phyloP scores from a whole-genome alignment of 768 basidiomycete genomes.

The Hypholoma fasciculare region DNA sequence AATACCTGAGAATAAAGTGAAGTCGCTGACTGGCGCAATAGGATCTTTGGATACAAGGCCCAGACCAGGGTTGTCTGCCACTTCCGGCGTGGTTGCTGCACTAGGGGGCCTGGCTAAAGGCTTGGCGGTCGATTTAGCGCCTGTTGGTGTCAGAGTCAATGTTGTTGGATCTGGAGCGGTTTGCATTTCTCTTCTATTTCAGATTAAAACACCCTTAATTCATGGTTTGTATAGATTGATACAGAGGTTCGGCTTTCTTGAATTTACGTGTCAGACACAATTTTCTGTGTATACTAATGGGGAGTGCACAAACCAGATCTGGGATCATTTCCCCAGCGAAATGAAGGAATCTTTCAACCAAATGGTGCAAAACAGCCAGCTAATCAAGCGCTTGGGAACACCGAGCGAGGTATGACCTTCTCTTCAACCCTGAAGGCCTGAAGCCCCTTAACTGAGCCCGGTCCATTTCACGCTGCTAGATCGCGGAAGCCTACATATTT shows the following conservation, averaged over 20 bases:
- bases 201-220: too few species aligned
- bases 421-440: not conserved
- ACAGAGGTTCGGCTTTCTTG: not conserved
- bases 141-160: slow-evolving; percentile 1
- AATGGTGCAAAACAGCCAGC: not conserved
- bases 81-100: not conserved
- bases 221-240: not conserved
- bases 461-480: not conserved
- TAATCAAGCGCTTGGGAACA: not conserved
- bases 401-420: not conserved
- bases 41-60: not conserved
- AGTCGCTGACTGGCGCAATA: not conserved
- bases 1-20: too few species aligned
- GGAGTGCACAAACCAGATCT: not conserved
- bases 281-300: too few species aligned
- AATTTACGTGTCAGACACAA: too few species aligned
- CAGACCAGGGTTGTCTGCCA: not conserved
- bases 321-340: not conserved
- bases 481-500: slow-evolving; percentile 5
- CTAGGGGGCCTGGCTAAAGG: not conserved
- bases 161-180: not conserved
- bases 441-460: too few species aligned
- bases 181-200: not conserved
- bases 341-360: not conserved
- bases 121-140: slow-evolving; percentile 6